Evolutionary conservation across 1,139 yeast species (phyloP), one percentile per base, ranked within the genome.

Genomic region (Nakaseomyces uthaithaninus): DNA sequence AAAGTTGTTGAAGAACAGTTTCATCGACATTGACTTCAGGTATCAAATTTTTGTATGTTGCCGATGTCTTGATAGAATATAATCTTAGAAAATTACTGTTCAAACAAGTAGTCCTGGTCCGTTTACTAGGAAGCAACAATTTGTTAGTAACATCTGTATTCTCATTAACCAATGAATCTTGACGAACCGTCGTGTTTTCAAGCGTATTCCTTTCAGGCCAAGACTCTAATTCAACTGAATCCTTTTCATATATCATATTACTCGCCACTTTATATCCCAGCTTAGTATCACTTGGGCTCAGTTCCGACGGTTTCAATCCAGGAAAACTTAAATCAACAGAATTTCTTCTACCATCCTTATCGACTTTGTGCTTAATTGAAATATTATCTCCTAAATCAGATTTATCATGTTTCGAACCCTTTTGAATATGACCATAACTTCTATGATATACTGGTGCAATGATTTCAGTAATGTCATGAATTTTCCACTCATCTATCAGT

Each of bases 1-100:
- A 43, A n/a, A 58, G 41, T 33, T 47, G 48, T 18, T 46, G 45
- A 18, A 58, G 45, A 10, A 57, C 44, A 11, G 44, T 42, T 31
- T 57, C 60, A 39, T 58, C 61, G 14, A 59, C 54, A 38, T 52
- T 50, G 8, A 59, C 48, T 27, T 57, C 57, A 2, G 63, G 63
- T 12, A 58, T 38, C 8, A 48, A 23, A 18, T 48, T 50, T 33
- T 47, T 51, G 12, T 33, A 26, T 19, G 50, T 54, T 22, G 53
- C 46, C 11, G 49, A 39, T 25, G 52, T 53, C 36, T 57, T 60
- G 8, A 57, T 39, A 1, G 63, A 58, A 39, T 54, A 54, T 10
- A 59, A 44, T 41, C 50, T 50, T 33, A 56, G 44, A 36, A 59
- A 58, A 36, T 56, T 55, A 2, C 59, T 53, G 31, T 55, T 56